Evolutionary conservation across 2,329 filamentous ascomycete species (phyloP), one percentile per base, ranked within the genome.

Genomic region (Grosmannia clavigera): DNA sequence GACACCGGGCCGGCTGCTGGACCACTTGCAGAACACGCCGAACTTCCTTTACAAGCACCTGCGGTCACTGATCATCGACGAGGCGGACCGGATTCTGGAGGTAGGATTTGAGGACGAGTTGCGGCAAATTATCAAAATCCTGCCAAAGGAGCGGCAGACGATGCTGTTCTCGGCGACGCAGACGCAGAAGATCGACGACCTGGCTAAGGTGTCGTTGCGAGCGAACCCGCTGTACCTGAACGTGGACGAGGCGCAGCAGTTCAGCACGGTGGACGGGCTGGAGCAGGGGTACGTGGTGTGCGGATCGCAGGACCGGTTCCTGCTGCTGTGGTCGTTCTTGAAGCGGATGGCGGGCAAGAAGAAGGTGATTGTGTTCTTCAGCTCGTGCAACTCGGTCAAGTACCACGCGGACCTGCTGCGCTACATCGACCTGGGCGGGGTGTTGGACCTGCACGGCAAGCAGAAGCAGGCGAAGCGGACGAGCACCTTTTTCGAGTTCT

Each of bases 91-190:
- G 55, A 96, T 99, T 64, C 78, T 99, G 53, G 94, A 99, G 75
- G 90, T 96, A 64, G 92, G 94, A 67, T 99, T 99, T 79, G 94
- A 99, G 73, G 94, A 97, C 69, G 94, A 99, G 76, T 96, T 99
- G 88, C 82, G 90, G 65, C 87, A 95, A 72, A 96, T 99, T 66
- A 86, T 97, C 73, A 95, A 95, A 79, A 94, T 97, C 60, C 77
- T 97, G 22, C 90, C 92, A 55, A 87, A 87, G 66, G 86, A 95
- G 61, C 80, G 94, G 62, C 92, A 97, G 74, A 96, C 92, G 0
- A 94, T 95, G 86, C 82, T 99, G n/a, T 99, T 99, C 79, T 96
- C 91, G 16, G 94, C 94, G 16, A 99, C 94, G 5, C 94, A 97
- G 74, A 99, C 94, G 3, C 97, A 92, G 60, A 97, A 99, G 76